Evolutionary conservation across 805 yeast species (phyloP).

Genomic region (Komagataella pastoris): DNA sequence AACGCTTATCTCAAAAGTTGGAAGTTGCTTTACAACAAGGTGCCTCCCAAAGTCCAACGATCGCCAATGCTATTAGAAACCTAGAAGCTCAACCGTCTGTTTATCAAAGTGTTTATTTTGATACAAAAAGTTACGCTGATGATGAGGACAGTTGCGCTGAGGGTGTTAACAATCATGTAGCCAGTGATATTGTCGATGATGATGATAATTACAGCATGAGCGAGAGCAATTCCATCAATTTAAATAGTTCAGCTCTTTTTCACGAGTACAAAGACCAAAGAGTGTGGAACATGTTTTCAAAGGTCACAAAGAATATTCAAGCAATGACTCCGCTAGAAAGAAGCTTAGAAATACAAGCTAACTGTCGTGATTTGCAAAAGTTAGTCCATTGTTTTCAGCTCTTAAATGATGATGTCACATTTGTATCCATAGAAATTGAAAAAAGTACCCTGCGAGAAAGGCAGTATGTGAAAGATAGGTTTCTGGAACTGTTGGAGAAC

Average conservation of each 20-base stretch:
- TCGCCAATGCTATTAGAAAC: constrained; percentile 15
- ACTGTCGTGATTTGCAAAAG: constrained; percentile 23
- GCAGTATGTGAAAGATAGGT: constrained; percentile 21
- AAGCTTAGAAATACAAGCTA: constrained; percentile 10
- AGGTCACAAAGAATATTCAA: constrained; percentile 7
- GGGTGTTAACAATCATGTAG: background rate
- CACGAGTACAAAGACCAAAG: background rate
- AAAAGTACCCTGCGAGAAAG: constrained; percentile 22
- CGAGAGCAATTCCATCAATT: constrained; percentile 2
- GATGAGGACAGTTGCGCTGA: background rate
- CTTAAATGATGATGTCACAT: constrained; percentile 27
- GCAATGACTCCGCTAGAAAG: constrained; percentile 10
- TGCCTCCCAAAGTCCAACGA: constrained; percentile 17
- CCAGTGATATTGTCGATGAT: background rate
- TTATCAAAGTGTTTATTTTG: background rate
- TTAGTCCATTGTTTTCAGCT: constrained; percentile 33
- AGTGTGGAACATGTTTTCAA: constrained; percentile 2
- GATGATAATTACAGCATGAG: constrained; percentile 1
- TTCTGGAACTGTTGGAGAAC: constrained; percentile 23
- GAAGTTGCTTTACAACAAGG: constrained; percentile 12
- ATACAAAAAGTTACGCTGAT: background rate
- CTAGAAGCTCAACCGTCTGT: constrained; percentile 5
- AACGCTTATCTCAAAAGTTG: constrained; percentile 11
- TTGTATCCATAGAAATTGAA: constrained; percentile 28
- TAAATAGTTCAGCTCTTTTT: background rate